These are phyloP conservation scores for Boletus edulis DNA, from an alignment of 768 basidiomycete genomes.

Conservation along the genomic window DNA sequence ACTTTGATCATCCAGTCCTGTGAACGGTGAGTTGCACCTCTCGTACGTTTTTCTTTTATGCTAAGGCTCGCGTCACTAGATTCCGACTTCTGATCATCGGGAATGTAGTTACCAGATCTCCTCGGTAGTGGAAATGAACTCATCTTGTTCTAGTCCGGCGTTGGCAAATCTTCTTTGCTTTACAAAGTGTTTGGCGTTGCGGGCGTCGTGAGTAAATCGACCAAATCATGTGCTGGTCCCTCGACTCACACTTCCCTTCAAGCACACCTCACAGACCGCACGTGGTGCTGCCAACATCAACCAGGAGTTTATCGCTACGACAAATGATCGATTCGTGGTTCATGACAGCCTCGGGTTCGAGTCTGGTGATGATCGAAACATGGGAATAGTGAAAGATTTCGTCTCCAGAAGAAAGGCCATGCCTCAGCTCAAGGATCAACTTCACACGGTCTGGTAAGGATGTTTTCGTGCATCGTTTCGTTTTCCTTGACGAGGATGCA, in stretches of 20 bases:
- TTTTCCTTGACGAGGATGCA: background rate
- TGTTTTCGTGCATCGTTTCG: background rate
- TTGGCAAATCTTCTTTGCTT: conserved; percentile 15
- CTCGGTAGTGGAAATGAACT: background rate
- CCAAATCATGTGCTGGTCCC: background rate
- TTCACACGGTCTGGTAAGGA: conserved; percentile 14
- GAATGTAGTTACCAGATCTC: background rate
- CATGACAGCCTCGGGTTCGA: background rate
- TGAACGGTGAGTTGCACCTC: background rate
- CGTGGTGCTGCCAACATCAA: background rate
- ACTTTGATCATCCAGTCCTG: conserved; percentile 5
- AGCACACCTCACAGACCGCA: too few species aligned
- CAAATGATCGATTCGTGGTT: too few species aligned
- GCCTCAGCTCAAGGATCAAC: conserved; percentile 1
- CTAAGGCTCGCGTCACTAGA: background rate
- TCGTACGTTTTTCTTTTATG: too few species aligned
- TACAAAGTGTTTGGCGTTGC: conserved; percentile 8
- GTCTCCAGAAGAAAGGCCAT: background rate
- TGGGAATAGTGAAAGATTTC: conserved; percentile 1
- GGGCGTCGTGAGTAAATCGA: background rate
- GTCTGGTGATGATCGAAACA: conserved; percentile 6
- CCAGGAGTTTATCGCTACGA: background rate
- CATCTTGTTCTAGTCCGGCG: conserved; percentile 5
- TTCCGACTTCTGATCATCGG: conserved; percentile 16
- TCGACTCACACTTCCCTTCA: background rate